These are phyloP conservation scores for Fraxinus latifolia DNA, from an alignment of 305 asterid genomes.

Conservation along the genomic window DNA sequence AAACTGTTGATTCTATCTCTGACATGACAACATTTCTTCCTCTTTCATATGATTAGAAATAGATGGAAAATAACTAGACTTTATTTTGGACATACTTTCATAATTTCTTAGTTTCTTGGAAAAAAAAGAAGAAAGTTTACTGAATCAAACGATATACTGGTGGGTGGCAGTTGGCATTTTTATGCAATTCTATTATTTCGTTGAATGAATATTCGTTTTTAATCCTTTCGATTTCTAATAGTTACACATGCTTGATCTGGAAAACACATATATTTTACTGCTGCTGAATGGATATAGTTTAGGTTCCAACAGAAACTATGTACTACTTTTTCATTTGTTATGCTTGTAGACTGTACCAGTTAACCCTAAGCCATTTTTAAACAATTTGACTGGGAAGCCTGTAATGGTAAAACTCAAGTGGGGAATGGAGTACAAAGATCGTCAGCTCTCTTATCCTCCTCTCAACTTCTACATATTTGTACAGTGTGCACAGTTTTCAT, in stretches of 20 bases:
- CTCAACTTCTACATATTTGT: neutral
- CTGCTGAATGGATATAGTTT: neutral
- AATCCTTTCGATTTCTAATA: neutral
- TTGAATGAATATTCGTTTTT: neutral
- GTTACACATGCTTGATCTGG: neutral
- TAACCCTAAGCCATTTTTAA: constrained; percentile 72
- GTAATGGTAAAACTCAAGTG: constrained; percentile 72
- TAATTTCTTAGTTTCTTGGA: neutral
- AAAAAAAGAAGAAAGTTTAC: neutral
- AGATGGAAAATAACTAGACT: neutral
- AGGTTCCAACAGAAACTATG: neutral
- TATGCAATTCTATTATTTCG: neutral
- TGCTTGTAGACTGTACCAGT: constrained; percentile 64
- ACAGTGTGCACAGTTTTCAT: neutral
- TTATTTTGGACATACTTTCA: neutral
- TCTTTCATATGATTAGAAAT: too few species aligned
- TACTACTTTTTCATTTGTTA: neutral
- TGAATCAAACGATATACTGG: neutral
- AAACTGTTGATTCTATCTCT: neutral
- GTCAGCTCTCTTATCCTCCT: neutral
- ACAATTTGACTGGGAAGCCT: constrained; percentile 70
- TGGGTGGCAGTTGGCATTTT: neutral
- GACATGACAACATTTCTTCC: too few species aligned
- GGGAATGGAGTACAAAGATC: constrained; percentile 82
- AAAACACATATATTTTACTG: neutral